Percentiles rank a stretch among this genome's conserved stretches.
Conservation (phyloP, 129 eudicot genomes). For the Ambrosia artemisiifolia region DNA sequence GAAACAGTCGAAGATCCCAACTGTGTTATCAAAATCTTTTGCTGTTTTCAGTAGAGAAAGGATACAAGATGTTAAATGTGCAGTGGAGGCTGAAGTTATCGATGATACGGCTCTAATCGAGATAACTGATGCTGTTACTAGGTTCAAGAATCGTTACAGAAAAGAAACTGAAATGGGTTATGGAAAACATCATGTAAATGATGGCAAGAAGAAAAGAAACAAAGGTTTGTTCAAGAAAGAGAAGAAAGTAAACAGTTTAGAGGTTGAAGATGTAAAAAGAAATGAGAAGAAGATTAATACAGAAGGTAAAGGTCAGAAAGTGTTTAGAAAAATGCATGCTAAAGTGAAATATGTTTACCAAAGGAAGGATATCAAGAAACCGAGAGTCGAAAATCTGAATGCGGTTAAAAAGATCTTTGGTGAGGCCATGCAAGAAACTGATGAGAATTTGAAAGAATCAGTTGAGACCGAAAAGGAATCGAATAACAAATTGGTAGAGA, state of each 20-base stretch:
- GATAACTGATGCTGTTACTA: conserved; percentile 10
- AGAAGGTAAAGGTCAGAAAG: conserved; percentile 11
- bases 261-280: conserved; percentile 1
- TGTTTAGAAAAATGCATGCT: conserved; percentile 1
- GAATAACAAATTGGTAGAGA: neutral
- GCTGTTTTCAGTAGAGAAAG: neutral
- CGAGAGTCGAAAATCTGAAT: neutral
- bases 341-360: conserved; percentile 24
- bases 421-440: conserved; percentile 8
- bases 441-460: neutral
- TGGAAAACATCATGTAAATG: conserved; percentile 1
- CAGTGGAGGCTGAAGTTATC: conserved; percentile 32
- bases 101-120: conserved; percentile 42
- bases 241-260: conserved; percentile 12
- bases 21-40: neutral
- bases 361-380: conserved; percentile 21
- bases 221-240: conserved; percentile 22
- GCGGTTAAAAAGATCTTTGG: neutral
- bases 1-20: neutral
- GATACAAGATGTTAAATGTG: conserved; percentile 14
- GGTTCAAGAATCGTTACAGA: neutral
- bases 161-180: conserved; percentile 8
- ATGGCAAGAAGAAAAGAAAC: conserved; percentile 21
- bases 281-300: conserved; percentile 14
- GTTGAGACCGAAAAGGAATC: no score